Base-by-base conservation (phyloP, 2,329 filamentous ascomycete genomes). In the Alternaria atra region DNA sequence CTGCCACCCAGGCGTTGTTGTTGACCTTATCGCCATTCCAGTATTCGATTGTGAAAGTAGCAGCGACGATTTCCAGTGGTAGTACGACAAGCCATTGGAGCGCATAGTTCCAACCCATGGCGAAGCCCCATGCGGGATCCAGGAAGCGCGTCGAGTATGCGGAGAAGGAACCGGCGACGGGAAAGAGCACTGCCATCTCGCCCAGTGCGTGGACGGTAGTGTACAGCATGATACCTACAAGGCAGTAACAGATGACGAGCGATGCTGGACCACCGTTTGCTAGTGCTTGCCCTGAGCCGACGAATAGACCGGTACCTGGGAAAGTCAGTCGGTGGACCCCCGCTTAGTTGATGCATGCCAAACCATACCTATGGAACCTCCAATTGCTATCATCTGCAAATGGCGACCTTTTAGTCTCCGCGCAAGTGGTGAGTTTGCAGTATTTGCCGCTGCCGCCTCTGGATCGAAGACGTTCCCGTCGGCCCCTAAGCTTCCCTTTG, bases 301-400 rank as follows among this genome's bases (percentile, higher is more conserved):
- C 92, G 76, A 97, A 97, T 2, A 97, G 83, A 66, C 94, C 93
- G 58, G 79, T 78, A 56, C 77, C 77, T 77, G 59, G 25, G 30
- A 35, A 40, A 25, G 55, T 73, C 60, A 76, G 69, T 48, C 60
- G 35, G 54, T 25, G 30, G 46, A 58, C 50, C 47, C 20, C 35
- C 25, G 65, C 34, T 48, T 42, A 29, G 32, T 34, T n/a, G 54
- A 57, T 40, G 63, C 40, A 47, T 37, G 51, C 29, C 34, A 44
- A 61, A 47, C 47, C 71, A 50, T 75, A 73, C 81, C 81, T 72
- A 97, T 97, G 10, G 91, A 94, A 43, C 94, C 94, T 70, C 93
- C 93, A 68, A 97, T 97, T 13, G 94, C 94, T 83, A 97, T 97
- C 94, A 97, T 97, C 82, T 97, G 94, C 75, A 97, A 77, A 82